Percentiles rank a stretch among this genome's conserved stretches.
Conservation (phyloP, 2,329 filamentous ascomycete species). For the Fusarium beomiforme region DNA sequence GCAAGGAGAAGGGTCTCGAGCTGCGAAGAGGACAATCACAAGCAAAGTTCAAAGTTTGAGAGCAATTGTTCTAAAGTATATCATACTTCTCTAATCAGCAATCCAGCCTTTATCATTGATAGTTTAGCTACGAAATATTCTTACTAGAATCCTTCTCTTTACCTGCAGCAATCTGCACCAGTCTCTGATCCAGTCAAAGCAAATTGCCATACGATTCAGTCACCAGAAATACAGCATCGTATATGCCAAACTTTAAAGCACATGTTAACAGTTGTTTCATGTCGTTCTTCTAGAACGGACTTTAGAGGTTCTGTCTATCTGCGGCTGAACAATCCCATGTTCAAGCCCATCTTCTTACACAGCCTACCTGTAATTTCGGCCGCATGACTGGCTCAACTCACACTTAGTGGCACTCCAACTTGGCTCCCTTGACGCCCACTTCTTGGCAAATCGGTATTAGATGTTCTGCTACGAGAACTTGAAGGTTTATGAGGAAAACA, state of each 20-base stretch:
- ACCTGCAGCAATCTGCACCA: background rate
- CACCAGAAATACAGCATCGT: background rate
- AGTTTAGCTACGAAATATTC: background rate
- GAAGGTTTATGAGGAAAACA: background rate
- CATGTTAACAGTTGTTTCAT: background rate
- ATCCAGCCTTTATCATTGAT: background rate
- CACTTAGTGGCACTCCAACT: constrained; percentile 21
- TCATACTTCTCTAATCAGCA: background rate
- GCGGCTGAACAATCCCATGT: background rate
- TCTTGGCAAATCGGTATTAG: constrained; percentile 21
- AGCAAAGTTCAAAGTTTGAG: background rate
- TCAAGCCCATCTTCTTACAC: constrained; percentile 8
- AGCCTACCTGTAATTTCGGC: constrained; percentile 16
- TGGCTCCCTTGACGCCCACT: constrained; percentile 12
- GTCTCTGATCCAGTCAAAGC: background rate
- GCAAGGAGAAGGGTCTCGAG: background rate
- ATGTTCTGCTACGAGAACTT: background rate
- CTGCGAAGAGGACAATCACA: background rate
- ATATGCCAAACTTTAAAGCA: background rate
- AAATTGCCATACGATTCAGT: background rate
- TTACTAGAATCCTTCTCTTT: background rate
- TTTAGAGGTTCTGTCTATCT: background rate
- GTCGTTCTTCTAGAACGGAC: background rate
- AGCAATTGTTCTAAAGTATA: background rate
- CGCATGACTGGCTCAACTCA: constrained; percentile 14